Conservation (phyloP, 1,139 yeast species). For the Candida buenavistaensis region DNA sequence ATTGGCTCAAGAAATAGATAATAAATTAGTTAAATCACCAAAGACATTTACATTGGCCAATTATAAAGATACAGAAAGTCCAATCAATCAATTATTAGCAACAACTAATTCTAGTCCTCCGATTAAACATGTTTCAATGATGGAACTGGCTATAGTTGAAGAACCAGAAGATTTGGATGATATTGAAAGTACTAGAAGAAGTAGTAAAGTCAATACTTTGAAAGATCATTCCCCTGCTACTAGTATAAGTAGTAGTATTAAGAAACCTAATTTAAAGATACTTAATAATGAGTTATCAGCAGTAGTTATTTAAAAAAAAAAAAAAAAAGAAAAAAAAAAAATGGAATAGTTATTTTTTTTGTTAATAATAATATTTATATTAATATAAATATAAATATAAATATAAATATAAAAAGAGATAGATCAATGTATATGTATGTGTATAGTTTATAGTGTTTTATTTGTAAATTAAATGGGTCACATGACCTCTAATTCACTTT, state of each 20-base stretch:
- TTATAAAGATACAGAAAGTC: slow-evolving; percentile 40
- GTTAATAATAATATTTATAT: too few relatives aligned
- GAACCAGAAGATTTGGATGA: slow-evolving; percentile 28
- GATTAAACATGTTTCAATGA: slow-evolving; percentile 7
- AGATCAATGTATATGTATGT: too few relatives aligned
- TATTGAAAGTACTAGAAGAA: slow-evolving; percentile 4
- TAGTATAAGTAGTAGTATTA: slow-evolving; percentile 4
- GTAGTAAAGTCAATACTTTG: slow-evolving; percentile 2
- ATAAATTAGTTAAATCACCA: slow-evolving; percentile 40
- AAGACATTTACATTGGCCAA: slow-evolving; percentile 43
- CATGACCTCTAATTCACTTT: too few relatives aligned
- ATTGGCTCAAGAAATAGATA: slow-evolving; percentile 16
- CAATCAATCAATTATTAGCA: slow-evolving; percentile 37
- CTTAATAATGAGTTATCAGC: not conserved
- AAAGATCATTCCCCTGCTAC: slow-evolving; percentile 5
- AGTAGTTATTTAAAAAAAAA: not conserved
- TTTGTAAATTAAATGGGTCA: too few relatives aligned
- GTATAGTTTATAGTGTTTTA: too few relatives aligned
- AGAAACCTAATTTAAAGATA: slow-evolving; percentile 7
- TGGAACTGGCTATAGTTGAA: slow-evolving; percentile 32
- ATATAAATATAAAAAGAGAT: too few relatives aligned
- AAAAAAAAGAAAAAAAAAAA: not conserved
- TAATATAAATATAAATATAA: not conserved
- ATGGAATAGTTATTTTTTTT: too few relatives aligned
- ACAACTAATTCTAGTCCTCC: slow-evolving; percentile 17